These are phyloP conservation scores for Crucihimalaya himalaica DNA, from an alignment of 345 rosid species.

Conservation along the genomic window DNA sequence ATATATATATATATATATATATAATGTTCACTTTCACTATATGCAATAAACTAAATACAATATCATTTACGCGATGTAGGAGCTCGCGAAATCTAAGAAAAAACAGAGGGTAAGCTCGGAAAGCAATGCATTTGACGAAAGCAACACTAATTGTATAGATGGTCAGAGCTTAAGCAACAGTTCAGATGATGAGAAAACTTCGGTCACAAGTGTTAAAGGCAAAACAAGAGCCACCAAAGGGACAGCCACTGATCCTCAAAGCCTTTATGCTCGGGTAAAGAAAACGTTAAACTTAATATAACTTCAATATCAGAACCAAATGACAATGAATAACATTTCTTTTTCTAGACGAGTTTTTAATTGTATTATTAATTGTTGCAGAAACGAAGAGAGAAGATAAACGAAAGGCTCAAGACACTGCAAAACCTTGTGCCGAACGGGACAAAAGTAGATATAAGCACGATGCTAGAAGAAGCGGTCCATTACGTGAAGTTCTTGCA, in stretches of 20 bases:
- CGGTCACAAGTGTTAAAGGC: conserved; percentile 58
- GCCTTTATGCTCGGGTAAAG: conserved; percentile 91
- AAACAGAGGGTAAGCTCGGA: conserved; percentile 41
- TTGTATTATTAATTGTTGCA: conserved; percentile 36
- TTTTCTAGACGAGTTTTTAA: neutral
- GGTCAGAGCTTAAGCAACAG: conserved; percentile 58
- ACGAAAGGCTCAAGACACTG: conserved; percentile 68
- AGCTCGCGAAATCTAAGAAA: conserved; percentile 46
- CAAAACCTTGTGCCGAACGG: conserved; percentile 95
- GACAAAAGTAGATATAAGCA: conserved; percentile 89
- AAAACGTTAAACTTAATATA: neutral
- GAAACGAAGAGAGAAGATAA: conserved; percentile 90
- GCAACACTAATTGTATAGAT: conserved; percentile 47
- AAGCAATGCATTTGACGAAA: conserved; percentile 42
- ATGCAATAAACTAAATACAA: conserved; percentile 8
- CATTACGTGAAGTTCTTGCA: conserved; percentile 86
- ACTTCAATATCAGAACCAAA: neutral
- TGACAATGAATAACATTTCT: neutral
- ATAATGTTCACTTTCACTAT: neutral
- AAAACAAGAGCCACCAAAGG: conserved; percentile 76
- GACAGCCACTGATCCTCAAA: conserved; percentile 94
- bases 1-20: neutral
- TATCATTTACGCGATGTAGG: conserved; percentile 19
- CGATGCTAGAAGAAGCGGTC: conserved; percentile 97
- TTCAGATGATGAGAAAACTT: conserved; percentile 67